Evolutionary conservation across 805 yeast genomes (phyloP).

Genomic region (Yamadazyma sp.): DNA sequence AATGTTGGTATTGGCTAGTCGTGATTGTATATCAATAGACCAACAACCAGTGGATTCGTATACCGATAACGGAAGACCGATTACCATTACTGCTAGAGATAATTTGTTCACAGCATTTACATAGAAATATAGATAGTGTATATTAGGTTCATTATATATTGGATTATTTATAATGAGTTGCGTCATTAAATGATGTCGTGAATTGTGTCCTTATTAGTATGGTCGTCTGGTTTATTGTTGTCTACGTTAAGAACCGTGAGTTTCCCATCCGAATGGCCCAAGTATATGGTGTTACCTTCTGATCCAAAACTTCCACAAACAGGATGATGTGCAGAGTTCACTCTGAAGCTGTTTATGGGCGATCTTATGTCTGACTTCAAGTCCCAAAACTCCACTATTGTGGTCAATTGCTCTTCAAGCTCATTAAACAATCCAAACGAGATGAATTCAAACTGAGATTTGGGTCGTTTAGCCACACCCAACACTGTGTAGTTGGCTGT

Average conservation of each 20-base stretch:
- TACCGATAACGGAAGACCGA: constrained; percentile 53
- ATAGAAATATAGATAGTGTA: constrained; percentile 7
- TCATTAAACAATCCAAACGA: constrained; percentile 22
- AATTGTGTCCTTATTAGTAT: constrained; percentile 12
- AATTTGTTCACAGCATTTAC: constrained; percentile 22
- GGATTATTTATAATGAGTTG: too few relatives aligned
- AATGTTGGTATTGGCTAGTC: constrained; percentile 75
- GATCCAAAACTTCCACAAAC: constrained; percentile 15
- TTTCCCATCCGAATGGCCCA: constrained; percentile 26
- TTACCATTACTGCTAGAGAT: constrained; percentile 50
- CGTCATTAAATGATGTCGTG: constrained; percentile 15
- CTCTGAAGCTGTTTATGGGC: constrained; percentile 4
- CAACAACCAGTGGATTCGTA: constrained; percentile 43
- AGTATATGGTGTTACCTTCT: constrained; percentile 19
- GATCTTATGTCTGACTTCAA: constrained; percentile 12
- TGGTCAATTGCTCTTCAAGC: constrained; percentile 2
- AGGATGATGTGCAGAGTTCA: constrained; percentile 9
- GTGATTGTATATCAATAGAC: constrained; percentile 62
- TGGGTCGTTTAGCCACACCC: constrained; percentile 21
- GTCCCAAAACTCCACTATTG: constrained; percentile 33
- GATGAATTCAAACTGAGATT: constrained; percentile 23
- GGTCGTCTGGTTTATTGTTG: constrained; percentile 9
- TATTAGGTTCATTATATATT: too few relatives aligned
- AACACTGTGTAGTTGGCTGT: constrained; percentile 22
- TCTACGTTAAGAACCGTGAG: constrained; percentile 13